Conservation (phyloP, 345 rosid genomes). For the Raphanus sativus region DNA sequence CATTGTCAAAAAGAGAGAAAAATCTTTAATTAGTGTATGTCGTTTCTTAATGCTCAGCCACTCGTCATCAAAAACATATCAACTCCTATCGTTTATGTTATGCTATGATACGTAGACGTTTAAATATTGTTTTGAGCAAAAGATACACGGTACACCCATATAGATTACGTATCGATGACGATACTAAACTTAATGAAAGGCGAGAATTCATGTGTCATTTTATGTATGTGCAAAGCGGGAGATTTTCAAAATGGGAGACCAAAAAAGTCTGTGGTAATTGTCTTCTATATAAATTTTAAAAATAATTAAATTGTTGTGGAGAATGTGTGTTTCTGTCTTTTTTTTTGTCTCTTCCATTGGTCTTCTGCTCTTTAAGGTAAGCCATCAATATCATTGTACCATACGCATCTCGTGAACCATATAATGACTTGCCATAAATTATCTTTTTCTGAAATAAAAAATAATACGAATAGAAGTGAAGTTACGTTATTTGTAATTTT, state of each 20-base stretch:
- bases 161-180: not conserved
- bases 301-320: conserved; percentile 23
- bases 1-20: conserved; percentile 1
- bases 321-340: conserved; percentile 32
- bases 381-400: conserved; percentile 38
- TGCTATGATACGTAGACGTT: not conserved
- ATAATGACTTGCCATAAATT: conserved; percentile 36
- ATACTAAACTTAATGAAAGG: conserved; percentile 17
- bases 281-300: not conserved
- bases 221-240: conserved; percentile 19
- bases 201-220: not conserved
- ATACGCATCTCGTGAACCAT: conserved; percentile 43
- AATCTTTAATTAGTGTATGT: conserved; percentile 3
- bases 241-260: conserved; percentile 41
- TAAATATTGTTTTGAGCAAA: not conserved
- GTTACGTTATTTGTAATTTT: not conserved
- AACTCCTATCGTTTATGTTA: not conserved
- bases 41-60: conserved; percentile 31
- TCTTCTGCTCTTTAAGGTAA: conserved; percentile 31
- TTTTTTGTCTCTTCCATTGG: conserved; percentile 39
- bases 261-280: conserved; percentile 26
- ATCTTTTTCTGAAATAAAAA: conserved; percentile 7
- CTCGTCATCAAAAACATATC: conserved; percentile 25
- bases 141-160: not conserved
- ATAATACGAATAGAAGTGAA: conserved; percentile 24